Conservation (phyloP, 2,329 filamentous ascomycete species). For the Microdochium nivale region DNA sequence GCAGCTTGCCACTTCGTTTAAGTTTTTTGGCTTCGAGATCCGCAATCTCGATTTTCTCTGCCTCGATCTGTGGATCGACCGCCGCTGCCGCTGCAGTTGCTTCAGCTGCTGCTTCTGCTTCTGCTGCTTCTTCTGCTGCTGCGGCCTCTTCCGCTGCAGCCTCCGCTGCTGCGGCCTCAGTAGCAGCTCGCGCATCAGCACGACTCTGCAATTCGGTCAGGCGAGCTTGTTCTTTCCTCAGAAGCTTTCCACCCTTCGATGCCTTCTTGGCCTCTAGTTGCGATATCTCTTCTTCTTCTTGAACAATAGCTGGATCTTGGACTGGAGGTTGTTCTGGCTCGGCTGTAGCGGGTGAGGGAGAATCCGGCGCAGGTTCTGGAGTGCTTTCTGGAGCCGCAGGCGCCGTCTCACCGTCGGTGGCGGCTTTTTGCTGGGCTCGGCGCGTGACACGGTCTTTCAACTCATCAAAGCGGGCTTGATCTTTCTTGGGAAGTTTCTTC, state of each 20-base stretch:
- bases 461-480: conserved; percentile 23
- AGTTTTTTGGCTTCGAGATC: background rate
- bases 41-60: background rate
- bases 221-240: background rate
- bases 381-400: conserved; percentile 5
- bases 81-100: conserved; percentile 2
- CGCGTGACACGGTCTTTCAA: conserved; percentile 21
- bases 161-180: conserved; percentile 14
- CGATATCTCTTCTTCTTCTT: background rate
- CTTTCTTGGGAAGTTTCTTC: conserved; percentile 18
- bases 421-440: conserved; percentile 23
- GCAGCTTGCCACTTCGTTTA: background rate
- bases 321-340: conserved; percentile 14
- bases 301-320: background rate
- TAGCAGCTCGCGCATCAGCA: conserved; percentile 3
- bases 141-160: conserved; percentile 3
- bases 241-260: background rate
- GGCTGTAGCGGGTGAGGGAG: background rate
- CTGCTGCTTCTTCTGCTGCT: conserved; percentile 1
- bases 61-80: background rate
- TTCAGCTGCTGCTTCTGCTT: background rate
- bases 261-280: conserved; percentile 1
- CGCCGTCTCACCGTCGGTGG: conserved; percentile 24
- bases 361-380: background rate
- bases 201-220: background rate